Conservation (phyloP, 169 alveolate genomes). For the Theileria sp. region DNA sequence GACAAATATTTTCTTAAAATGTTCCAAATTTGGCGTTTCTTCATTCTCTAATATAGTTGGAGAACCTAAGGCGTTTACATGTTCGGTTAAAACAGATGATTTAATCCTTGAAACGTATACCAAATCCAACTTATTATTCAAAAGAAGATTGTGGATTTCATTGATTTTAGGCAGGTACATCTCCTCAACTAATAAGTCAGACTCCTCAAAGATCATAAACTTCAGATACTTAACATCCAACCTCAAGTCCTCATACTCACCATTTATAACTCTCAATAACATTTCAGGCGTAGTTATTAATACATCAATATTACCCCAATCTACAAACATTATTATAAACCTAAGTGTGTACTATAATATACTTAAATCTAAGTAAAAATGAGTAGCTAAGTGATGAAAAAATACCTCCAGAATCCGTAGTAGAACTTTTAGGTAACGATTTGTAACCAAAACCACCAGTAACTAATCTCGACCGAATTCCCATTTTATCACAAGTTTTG, state of each 20-base stretch:
- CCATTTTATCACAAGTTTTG: conserved; percentile 19
- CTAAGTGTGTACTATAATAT: neutral
- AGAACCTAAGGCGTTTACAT: conserved; percentile 3
- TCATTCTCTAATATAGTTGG: conserved; percentile 24
- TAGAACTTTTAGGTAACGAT: conserved; percentile 11
- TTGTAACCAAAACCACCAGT: conserved; percentile 66
- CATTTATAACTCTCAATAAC: conserved; percentile 42
- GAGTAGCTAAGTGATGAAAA: neutral
- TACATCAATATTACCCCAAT: conserved; percentile 34
- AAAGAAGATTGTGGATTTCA: conserved; percentile 38
- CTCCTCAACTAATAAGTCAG: conserved; percentile 59
- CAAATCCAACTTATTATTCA: conserved; percentile 6
- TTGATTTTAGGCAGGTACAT: conserved; percentile 47
- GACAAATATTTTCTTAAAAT: conserved; percentile 38
- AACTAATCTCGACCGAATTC: conserved; percentile 32
- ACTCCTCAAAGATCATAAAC: conserved; percentile 44
- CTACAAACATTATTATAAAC: neutral
- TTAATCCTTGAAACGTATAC: conserved; percentile 41
- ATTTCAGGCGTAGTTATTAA: conserved; percentile 59
- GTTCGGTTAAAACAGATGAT: conserved; percentile 26
- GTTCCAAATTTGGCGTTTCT: neutral
- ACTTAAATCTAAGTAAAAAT: neutral
- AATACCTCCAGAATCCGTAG: neutral
- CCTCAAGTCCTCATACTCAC: conserved; percentile 30
- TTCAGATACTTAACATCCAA: conserved; percentile 38